phyloP scores from a whole-genome alignment of 2,329 filamentous ascomycete genomes.

The Proliferodiscus dingleyae region DNA sequence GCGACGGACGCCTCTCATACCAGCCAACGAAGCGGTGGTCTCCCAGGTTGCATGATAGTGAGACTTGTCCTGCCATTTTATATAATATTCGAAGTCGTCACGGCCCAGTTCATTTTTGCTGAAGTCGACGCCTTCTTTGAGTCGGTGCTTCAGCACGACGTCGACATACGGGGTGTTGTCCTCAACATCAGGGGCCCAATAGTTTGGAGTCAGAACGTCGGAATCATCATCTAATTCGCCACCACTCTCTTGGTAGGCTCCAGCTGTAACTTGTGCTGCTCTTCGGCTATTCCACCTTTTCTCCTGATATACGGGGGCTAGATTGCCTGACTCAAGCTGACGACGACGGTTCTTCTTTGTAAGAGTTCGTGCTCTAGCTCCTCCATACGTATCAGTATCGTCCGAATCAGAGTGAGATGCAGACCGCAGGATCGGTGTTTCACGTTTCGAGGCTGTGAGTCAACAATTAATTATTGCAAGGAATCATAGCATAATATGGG shows the following conservation, averaged over 20 bases:
- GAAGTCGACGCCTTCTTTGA: constrained; percentile 62
- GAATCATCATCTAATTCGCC: constrained; percentile 61
- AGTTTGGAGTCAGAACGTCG: constrained; percentile 59
- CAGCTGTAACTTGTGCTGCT: constrained; percentile 65
- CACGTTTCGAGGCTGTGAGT: constrained; percentile 53
- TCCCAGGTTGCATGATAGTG: constrained; percentile 98
- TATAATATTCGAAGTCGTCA: constrained; percentile 83
- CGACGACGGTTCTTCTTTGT: constrained; percentile 77
- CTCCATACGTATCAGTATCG: constrained; percentile 69
- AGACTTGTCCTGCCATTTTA: constrained; percentile 96
- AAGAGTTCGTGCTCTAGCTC: constrained; percentile 61
- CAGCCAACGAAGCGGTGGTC: constrained; percentile 65
- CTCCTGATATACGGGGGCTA: constrained; percentile 65
- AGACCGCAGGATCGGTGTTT: constrained; percentile 50
- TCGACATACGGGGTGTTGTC: constrained; percentile 85
- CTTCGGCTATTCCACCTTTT: constrained; percentile 89
- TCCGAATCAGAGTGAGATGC: constrained; percentile 65
- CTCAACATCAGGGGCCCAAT: constrained; percentile 66
- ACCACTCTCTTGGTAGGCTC: constrained; percentile 62
- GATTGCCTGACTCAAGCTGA: constrained; percentile 61
- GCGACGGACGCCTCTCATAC: constrained; percentile 79
- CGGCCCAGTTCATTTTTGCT: constrained; percentile 50
- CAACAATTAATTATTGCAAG: constrained; percentile 14
- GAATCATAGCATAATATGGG: too few relatives aligned
- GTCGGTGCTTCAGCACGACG: constrained; percentile 79